Conservation (phyloP, 2,329 filamentous ascomycete genomes). For the Aspergillus hortae region DNA sequence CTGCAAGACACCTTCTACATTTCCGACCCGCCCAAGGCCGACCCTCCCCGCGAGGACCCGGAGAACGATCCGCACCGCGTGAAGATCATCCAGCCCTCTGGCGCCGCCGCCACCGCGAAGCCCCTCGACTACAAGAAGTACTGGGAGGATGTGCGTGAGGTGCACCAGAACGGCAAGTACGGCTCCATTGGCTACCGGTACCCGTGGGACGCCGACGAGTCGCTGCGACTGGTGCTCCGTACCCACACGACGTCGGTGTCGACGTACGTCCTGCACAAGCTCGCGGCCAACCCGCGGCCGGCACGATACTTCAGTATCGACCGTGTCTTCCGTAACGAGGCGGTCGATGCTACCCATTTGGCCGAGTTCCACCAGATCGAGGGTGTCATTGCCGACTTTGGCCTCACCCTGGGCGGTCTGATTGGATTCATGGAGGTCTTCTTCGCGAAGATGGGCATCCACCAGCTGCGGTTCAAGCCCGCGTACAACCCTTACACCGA, state of each 20-base stretch:
- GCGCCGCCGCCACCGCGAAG: constrained; percentile 46
- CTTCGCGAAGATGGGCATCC: constrained; percentile 93
- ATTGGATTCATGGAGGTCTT: constrained; percentile 95
- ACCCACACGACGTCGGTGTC: constrained; percentile 95
- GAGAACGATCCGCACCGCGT: constrained; percentile 34
- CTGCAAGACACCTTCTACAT: constrained; percentile 99
- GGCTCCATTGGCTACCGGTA: constrained; percentile 96
- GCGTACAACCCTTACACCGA: constrained; percentile 96
- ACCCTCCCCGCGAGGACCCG: constrained; percentile 60
- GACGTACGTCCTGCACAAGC: constrained; percentile 83
- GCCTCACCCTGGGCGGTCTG: constrained; percentile 83
- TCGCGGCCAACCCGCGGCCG: constrained; percentile 77
- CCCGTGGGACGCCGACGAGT: constrained; percentile 85
- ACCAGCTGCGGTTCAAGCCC: constrained; percentile 87
- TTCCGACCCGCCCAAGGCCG: constrained; percentile 76
- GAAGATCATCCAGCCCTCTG: constrained; percentile 40
- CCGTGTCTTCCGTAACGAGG: constrained; percentile 96
- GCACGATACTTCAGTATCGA: constrained; percentile 99
- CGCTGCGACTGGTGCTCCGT: constrained; percentile 79
- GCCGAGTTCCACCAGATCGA: constrained; percentile 99
- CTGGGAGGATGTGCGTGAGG: constrained; percentile 80
- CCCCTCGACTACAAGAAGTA: constrained; percentile 73
- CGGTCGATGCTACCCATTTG: constrained; percentile 92
- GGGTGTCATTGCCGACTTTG: constrained; percentile 96
- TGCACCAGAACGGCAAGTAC: constrained; percentile 88